phyloP scores from a whole-genome alignment of 805 yeast genomes.

The Cyberlindnera bimundalis region DNA sequence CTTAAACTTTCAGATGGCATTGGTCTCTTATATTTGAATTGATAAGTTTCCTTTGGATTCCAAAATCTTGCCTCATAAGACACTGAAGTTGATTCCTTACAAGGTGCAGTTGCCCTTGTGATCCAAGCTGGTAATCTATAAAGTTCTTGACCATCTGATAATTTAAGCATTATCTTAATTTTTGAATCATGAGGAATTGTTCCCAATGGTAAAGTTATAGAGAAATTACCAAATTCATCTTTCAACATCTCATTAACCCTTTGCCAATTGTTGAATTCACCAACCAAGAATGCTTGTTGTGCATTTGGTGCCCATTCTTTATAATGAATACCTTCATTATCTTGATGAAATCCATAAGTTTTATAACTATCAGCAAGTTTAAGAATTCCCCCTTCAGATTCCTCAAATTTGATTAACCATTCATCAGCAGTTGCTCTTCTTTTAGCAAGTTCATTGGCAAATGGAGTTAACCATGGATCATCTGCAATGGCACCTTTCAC shows the following conservation, averaged over 20 bases:
- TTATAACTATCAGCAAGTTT: constrained; percentile 76
- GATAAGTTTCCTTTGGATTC: constrained; percentile 58
- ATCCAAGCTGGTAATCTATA: constrained; percentile 92
- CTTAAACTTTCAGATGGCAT: constrained; percentile 47
- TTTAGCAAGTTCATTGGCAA: constrained; percentile 58
- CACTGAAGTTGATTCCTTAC: constrained; percentile 43
- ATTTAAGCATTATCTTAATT: constrained; percentile 64
- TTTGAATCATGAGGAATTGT: constrained; percentile 81
- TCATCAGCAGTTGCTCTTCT: constrained; percentile 64
- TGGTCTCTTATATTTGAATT: constrained; percentile 68
- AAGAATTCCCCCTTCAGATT: constrained; percentile 60
- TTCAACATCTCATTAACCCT: constrained; percentile 51
- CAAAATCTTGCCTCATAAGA: constrained; percentile 87
- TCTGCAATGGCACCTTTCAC: constrained; percentile 53
- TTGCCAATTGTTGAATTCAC: constrained; percentile 90
- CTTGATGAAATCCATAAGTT: constrained; percentile 72
- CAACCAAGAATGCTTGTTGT: constrained; percentile 66
- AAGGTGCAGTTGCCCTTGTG: constrained; percentile 73
- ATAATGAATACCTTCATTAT: constrained; percentile 44
- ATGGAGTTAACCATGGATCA: constrained; percentile 89
- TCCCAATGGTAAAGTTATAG: constrained; percentile 53
- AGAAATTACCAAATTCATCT: constrained; percentile 72
- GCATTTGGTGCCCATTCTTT: constrained; percentile 95
- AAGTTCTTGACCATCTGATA: constrained; percentile 64
- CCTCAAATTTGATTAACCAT: constrained; percentile 55